A percentile compares a stretch with the other conserved stretches of the same genome.
Evolutionary conservation across 441 rosid species (phyloP).

Genomic region (Kokia cookei): DNA sequence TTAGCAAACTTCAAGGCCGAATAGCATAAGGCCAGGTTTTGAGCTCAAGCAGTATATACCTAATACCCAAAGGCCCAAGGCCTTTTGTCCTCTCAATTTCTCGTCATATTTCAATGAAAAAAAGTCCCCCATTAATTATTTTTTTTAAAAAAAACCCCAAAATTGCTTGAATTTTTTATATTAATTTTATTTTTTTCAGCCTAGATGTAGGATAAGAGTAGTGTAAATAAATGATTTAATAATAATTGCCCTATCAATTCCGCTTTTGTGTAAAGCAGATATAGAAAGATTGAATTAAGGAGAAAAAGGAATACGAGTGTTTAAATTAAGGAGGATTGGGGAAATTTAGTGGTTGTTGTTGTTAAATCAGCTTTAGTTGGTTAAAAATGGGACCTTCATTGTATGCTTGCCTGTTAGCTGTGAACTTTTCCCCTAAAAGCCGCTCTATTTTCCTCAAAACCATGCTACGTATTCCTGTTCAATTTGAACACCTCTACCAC

Average conservation of each 20-base stretch:
- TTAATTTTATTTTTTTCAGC: too few species aligned
- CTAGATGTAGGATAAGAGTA: too few species aligned
- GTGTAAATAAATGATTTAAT: constrained; percentile 17
- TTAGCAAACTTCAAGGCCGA: not conserved
- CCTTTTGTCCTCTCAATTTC: not conserved
- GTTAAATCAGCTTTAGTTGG: constrained; percentile 26
- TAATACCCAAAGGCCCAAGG: not conserved
- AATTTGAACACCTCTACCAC: too few species aligned
- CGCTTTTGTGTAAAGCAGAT: constrained; percentile 22
- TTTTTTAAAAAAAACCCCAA: too few species aligned
- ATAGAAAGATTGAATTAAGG: constrained; percentile 17
- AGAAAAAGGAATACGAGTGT: not conserved
- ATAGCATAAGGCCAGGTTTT: not conserved
- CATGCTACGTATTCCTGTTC: not conserved
- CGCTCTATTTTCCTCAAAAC: not conserved
- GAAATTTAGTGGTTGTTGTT: constrained; percentile 6
- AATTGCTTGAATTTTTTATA: too few species aligned
- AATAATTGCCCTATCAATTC: constrained; percentile 21
- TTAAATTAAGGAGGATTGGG: constrained; percentile 15
- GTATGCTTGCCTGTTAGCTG: not conserved
- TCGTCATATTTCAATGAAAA: not conserved
- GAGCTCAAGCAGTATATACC: not conserved
- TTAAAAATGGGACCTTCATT: constrained; percentile 21
- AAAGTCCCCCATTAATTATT: not conserved
- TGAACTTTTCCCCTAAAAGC: not conserved